Evolutionary conservation across 2,329 filamentous ascomycete genomes (phyloP), one percentile per base, ranked within the genome.

Genomic region (Colletotrichum agaves): DNA sequence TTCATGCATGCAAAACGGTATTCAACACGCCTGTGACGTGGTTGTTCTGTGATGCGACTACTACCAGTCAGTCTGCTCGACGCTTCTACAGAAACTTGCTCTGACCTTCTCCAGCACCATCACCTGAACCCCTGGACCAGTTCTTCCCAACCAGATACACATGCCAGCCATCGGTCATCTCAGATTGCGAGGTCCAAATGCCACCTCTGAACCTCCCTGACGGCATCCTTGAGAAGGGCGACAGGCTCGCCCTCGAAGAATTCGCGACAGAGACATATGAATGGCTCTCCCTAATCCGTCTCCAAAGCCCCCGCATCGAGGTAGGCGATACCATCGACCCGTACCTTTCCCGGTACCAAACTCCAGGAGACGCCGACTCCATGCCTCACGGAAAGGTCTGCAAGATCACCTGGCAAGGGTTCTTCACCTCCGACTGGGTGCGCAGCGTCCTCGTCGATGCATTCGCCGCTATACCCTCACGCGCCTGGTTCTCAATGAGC

Each of bases 1-100:
- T 90, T 6, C 92, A 92, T 83, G 93, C 93, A 13, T 93, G 90
- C 77, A 90, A 91, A 73, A 93, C 93, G 70, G 93, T 93, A 21
- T 82, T 98, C 21, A 87, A 85, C 55, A 79, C 84, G 49, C 88
- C 90, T 1, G 74, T 90, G 21, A 87, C 87, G 1, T 98, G 95
- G 94, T 80, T 98, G 0, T 94, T 96, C 73, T 90, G 85, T 74
- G 91, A 94, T 73, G 76, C 90, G 44, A 80, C 72, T 57, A 74
- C 73, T 71, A 82, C 80, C 69, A 78, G 86, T 89, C 13, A 37
- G 47, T 57, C 12, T 35, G 17, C 11, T 35, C 37, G 37, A 56
- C 47, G 1, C 69, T 61, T 64, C 56, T 71, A 17, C 19, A n/a
- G 17, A 6, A 2, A 3, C 4, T 69, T 39, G 44, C 61, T 31